Base-by-base conservation (phyloP, 345 rosid genomes). In the Gossypium bickii region DNA sequence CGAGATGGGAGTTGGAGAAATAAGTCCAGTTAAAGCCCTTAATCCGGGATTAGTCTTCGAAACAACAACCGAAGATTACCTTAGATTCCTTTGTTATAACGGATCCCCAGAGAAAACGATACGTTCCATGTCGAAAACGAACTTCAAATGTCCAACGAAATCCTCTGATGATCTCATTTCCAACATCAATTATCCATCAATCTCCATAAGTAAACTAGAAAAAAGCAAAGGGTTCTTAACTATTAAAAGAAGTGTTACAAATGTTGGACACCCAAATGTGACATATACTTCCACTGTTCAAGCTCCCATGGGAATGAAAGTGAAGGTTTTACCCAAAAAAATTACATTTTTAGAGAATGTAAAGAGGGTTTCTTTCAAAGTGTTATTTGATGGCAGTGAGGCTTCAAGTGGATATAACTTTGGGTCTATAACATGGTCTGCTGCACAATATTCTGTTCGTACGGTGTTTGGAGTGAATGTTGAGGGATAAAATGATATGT, bases 1-100 rank as follows among this genome's bases (percentile, higher is more conserved):
- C 57, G 96, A 92, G 43, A 78, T 77, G 44, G 97, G 97, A 2
- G 92, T 73, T 8, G 97, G 97, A 71, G 94, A 88, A 80, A 83
- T 90, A 43, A 83, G 69, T 49, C 97, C 91, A 5, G 70, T 73
- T 3, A 81, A 72, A 73, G 96, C 97, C 34, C 85, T 89, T 18
- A 74, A 89, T 70, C 97, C 97, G 12, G 98, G 98, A 47, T 64
- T 93, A 67, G 87, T 89, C n/a, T 89, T 88, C 25, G 87, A 89
- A 78, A 89, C 92, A 63, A 84, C 85, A 27, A 74, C 71, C 0
- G 24, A 76, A 22, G 93, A 93, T 58, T 86, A 87, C 72, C 82
- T 90, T 27, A 72, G 67, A 11, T 90, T 89, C 80, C 90, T 89
- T 13, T 89, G 97, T 76, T 89, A 81, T 72, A 67, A 48, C 11